Evolutionary conservation across 2,329 filamentous ascomycete species (phyloP).

Genomic region (Lecanicillium sp.): DNA sequence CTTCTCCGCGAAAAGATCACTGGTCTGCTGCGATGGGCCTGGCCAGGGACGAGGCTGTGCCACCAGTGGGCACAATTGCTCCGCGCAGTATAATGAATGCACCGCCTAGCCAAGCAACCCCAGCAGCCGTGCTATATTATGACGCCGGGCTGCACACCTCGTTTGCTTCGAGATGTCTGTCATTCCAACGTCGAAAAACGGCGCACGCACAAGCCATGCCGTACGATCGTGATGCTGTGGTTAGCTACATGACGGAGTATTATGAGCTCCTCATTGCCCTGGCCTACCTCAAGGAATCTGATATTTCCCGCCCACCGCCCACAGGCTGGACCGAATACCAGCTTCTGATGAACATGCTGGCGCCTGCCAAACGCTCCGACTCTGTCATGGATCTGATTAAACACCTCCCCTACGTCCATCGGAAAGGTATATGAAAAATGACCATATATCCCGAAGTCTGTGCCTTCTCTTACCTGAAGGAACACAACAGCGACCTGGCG

Average conservation of each 20-base stretch:
- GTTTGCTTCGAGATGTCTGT: too few species aligned
- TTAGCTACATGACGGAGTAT: not conserved
- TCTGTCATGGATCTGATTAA: not conserved
- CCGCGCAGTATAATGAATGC: too few species aligned
- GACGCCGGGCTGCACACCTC: too few species aligned
- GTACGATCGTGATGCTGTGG: not conserved
- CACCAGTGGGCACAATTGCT: too few species aligned
- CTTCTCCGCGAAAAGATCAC: too few species aligned
- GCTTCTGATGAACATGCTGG: slow-evolving; percentile 1
- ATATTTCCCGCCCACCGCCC: not conserved
- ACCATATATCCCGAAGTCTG: not conserved
- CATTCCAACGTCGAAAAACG: too few species aligned
- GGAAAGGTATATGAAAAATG: not conserved
- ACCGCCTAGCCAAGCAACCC: too few species aligned
- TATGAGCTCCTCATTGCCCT: slow-evolving; percentile 1
- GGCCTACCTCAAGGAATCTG: slow-evolving; percentile 1
- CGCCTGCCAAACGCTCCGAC: not conserved
- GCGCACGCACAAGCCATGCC: too few species aligned
- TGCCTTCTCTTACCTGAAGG: not conserved
- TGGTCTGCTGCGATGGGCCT: too few species aligned
- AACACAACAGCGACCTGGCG: not conserved
- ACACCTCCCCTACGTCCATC: not conserved
- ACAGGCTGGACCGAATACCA: slow-evolving; percentile 1
- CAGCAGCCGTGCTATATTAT: too few species aligned
- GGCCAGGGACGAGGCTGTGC: too few species aligned